Conservation (phyloP, 768 basidiomycete species). For the Termitomyces bulborhizus region DNA sequence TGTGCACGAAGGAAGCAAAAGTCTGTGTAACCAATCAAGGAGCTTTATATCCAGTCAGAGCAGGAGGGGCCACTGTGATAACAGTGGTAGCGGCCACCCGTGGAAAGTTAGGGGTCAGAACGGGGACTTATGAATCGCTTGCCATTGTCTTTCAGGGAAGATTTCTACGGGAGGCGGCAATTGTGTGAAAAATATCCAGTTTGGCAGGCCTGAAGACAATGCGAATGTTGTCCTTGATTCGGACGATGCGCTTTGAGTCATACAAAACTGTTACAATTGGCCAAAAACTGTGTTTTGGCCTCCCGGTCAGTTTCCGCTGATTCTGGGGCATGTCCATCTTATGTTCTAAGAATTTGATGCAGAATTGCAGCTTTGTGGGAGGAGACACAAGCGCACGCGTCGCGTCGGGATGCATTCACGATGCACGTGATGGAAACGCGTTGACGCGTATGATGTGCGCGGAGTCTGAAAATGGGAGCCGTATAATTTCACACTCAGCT, state of each 20-base stretch:
- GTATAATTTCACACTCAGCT: slow-evolving; percentile 18
- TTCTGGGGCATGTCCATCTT: background rate
- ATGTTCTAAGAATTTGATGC: background rate
- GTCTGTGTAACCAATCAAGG: background rate
- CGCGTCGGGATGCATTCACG: slow-evolving; percentile 11
- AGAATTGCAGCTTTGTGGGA: background rate
- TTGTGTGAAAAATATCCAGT: background rate
- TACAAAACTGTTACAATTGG: background rate
- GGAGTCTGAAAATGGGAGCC: slow-evolving; percentile 28
- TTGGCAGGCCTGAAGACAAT: background rate
- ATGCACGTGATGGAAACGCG: slow-evolving; percentile 29
- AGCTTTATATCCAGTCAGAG: background rate
- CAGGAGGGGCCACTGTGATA: background rate
- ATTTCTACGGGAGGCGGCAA: background rate
- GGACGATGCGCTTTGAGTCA: background rate
- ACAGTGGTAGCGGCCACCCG: background rate
- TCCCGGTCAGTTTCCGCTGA: background rate
- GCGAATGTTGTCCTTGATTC: background rate
- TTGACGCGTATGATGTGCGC: slow-evolving; percentile 32
- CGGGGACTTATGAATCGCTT: background rate
- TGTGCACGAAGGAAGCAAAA: no score
- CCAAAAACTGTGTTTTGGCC: background rate
- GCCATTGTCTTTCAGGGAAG: background rate
- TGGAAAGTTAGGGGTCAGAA: background rate
- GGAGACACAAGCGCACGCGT: no score